A percentile compares a stretch with the other conserved stretches of the same genome.
Evolutionary conservation across 164 flowering plant genomes (phyloP).

Genomic region (Vitis amurensis): DNA sequence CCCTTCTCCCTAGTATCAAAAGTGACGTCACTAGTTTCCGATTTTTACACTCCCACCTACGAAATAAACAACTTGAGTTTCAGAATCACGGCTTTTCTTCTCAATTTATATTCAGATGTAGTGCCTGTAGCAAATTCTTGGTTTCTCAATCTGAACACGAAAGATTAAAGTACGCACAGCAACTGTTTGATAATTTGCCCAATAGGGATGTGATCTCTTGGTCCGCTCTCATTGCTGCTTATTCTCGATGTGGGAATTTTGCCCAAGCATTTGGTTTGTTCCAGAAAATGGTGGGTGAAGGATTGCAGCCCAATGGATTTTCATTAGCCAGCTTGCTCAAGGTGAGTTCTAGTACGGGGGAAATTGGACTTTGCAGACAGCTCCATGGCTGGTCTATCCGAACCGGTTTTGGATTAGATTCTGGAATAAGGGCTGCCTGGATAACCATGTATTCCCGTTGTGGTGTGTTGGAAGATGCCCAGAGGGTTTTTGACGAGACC

Average conservation of each 20-base stretch:
- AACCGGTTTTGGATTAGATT: conserved; percentile 19
- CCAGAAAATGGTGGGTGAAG: conserved; percentile 18
- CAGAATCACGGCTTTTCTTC: too few relatives aligned
- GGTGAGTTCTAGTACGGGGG: conserved; percentile 22
- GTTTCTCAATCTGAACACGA: not conserved
- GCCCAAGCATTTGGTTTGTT: conserved; percentile 12
- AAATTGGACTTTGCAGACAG: conserved; percentile 18
- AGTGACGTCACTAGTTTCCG: not conserved
- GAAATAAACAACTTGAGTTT: too few relatives aligned
- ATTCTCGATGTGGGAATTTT: conserved; percentile 17
- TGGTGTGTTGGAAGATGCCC: conserved; percentile 26
- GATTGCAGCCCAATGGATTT: conserved; percentile 19
- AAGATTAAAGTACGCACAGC: conserved; percentile 14
- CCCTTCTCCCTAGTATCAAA: too few relatives aligned
- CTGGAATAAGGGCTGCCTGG: conserved; percentile 18
- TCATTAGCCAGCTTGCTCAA: conserved; percentile 23
- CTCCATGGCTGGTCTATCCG: conserved; percentile 33
- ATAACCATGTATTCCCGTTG: conserved; percentile 28
- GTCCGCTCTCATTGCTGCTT: conserved; percentile 20
- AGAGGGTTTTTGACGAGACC: conserved; percentile 21
- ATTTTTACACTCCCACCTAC: conserved; percentile 1
- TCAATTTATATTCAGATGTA: not conserved
- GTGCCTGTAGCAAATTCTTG: conserved; percentile 4
- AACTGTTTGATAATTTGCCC: conserved; percentile 24
- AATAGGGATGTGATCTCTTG: conserved; percentile 16